Base-by-base conservation (phyloP, 768 basidiomycete genomes). In the Hortiboletus flavorubellus region DNA sequence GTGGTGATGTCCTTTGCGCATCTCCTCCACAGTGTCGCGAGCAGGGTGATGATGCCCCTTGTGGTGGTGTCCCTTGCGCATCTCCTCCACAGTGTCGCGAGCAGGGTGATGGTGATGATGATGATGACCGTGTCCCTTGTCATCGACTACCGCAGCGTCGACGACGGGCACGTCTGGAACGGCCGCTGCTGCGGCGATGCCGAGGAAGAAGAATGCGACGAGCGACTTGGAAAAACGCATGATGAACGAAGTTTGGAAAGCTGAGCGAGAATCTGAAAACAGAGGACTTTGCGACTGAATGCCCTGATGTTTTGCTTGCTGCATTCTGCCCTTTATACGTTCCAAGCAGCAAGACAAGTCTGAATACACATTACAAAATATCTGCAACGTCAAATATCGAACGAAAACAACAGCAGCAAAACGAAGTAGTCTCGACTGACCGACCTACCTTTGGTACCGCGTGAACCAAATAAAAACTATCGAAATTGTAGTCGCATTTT, bases 141-240 rank as follows among this genome's bases (percentile, higher is more conserved):
- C 44, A 12, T n/a, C 30, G 26, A 8, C 49, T 21, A 50, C 39
- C 15, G 39, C n/a, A 33, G 9, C 39, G n/a, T 41, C 30, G 16
- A 30, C 30, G 29, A n/a, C 30, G 18, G 23, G 30, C 18, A 41
- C 21, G 40, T 34, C 47, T 16, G 54, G 54, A 8, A 55, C 21
- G 31, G 16, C 54, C 7, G 54, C 54, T 7, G 54, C 54, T 21
- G 58, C 9, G 29, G 41, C 35, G 8, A 57, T 12, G 8, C 47
- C 16, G 40, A 54, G 12, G 46, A 54, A 54, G 35, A 47, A 7
- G 35, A 57, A 51, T 12, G 49, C 53, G 31, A 59, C 5, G 30
- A 59, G 44, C n/a, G 58, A 51, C 9, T 50, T 42, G 26, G 41
- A 14, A 35, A 59, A 47, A 34, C 41, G 58, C 58, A 56, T 59